A percentile compares a stretch with the other conserved stretches of the same genome.
Conservation (phyloP, 2,329 filamentous ascomycete genomes). For the Beauveria brongniartii region DNA sequence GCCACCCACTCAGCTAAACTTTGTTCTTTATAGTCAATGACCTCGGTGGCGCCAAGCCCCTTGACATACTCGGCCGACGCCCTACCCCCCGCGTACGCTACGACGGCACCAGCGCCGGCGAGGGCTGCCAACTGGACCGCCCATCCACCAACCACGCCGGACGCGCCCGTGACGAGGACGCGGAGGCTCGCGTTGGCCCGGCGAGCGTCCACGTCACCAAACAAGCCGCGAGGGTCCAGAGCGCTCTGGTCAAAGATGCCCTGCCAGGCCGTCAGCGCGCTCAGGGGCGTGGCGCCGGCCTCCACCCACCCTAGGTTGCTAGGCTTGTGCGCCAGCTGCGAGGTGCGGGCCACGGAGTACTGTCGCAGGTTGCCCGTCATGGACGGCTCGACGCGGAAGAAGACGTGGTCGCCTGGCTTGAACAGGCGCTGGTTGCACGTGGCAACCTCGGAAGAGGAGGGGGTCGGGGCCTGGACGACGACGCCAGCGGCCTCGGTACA, state of each 20-base stretch:
- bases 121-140: conserved; percentile 29
- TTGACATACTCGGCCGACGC: conserved; percentile 23
- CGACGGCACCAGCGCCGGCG: conserved; percentile 27
- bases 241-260: conserved; percentile 27
- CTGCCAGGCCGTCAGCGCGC: conserved; percentile 30
- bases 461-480: conserved; percentile 24
- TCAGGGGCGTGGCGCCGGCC: conserved; percentile 27
- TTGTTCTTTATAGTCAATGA: conserved; percentile 28
- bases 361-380: conserved; percentile 24
- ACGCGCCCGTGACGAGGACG: conserved; percentile 32
- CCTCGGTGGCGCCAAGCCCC: conserved; percentile 27
- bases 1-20: conserved; percentile 24
- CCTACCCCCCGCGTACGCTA: conserved; percentile 24
- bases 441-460: conserved; percentile 9
- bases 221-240: conserved; percentile 21
- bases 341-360: conserved; percentile 22
- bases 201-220: conserved; percentile 20
- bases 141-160: conserved; percentile 32
- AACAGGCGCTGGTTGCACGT: conserved; percentile 18
- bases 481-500: conserved; percentile 31
- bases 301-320: conserved; percentile 10
- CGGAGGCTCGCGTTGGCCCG: conserved; percentile 21
- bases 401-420: conserved; percentile 27
- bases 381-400: conserved; percentile 21
- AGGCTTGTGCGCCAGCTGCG: conserved; percentile 24